Evolutionary conservation across 352 stramenopile species (phyloP), one percentile per base, ranked within the genome.

Genomic region (Poterioochromonas sp.): DNA sequence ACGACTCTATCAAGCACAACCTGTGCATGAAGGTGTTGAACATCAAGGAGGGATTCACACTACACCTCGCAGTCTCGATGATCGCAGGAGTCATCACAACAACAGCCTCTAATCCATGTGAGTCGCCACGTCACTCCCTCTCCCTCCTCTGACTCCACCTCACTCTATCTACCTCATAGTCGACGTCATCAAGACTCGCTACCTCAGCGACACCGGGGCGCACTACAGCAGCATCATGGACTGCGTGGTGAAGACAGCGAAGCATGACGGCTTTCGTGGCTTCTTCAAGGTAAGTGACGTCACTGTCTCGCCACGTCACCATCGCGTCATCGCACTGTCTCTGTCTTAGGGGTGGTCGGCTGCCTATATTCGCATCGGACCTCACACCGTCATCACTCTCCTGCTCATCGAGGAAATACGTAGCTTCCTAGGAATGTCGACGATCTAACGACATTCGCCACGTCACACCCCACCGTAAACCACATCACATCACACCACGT

Each of bases 1-100:
- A 83, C 69, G 80, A 83, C 51, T 53, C 80, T 0, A 82, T 83
- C 22, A 83, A 83, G 78, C 80, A 82, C 40, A 82, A 83, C 47
- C 29, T 83, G 11, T 60, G 82, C 26, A 81, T 82, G 40, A 39
- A 76, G 34, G 47, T 47, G 5, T 83, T 82, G 18, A 62, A 40
- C 41, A 44, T 83, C 37, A 40, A 82, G 35, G 80, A 83, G 32
- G 78, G 62, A 11, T 73, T 76, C n/a, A 34, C 1, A 0, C 79
- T 81, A 39, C 77, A 82, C 65, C 64, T 82, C 29, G 40, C 29
- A 49, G 62, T 54, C 29, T 79, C 64, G 22, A 63, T 82, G 63
- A 73, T 82, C 22, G 80, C 80, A 22, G 79, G 64, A 0, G 26
- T 83, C 35, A 76, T 83, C 39, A 83, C 80, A 3, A 83, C 80